Conservation (phyloP, 768 basidiomycete species). For the Coprinellus micaceus region DNA sequence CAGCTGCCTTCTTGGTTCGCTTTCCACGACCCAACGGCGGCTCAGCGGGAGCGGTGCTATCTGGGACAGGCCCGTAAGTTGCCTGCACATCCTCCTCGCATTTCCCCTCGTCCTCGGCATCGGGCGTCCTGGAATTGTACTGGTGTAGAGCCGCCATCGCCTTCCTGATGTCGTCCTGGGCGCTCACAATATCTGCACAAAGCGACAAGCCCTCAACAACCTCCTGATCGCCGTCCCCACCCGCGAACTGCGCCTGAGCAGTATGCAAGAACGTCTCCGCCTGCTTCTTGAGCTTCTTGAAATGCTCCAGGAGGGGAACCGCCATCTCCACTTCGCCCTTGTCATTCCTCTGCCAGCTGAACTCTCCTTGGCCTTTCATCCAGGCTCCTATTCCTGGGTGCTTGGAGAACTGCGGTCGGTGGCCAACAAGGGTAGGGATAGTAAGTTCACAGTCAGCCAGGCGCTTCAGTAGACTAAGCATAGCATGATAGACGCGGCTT, state of each 20-base stretch:
- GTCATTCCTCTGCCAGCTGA: conserved; percentile 35
- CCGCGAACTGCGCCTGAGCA: conserved; percentile 37
- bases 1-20: background rate
- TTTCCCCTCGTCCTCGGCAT: too few relatives aligned
- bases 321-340: conserved; percentile 29
- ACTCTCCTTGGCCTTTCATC: conserved; percentile 44
- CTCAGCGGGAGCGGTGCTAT: background rate
- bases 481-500: conserved; percentile 43
- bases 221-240: conserved; percentile 35
- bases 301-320: conserved; percentile 45
- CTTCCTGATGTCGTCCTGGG: conserved; percentile 46
- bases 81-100: conserved; percentile 14
- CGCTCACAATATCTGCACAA: conserved; percentile 51
- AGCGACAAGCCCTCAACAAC: conserved; percentile 40
- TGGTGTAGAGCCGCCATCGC: conserved; percentile 35
- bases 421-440: conserved; percentile 39
- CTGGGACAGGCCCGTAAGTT: background rate
- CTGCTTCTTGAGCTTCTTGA: conserved; percentile 51
- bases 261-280: conserved; percentile 47
- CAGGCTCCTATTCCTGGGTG: conserved; percentile 43
- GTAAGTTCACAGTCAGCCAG: conserved; percentile 53
- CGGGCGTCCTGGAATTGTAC: conserved; percentile 21
- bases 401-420: conserved; percentile 34
- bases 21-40: background rate
- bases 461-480: conserved; percentile 43